Conservation (phyloP, 1,284 basidiomycete genomes). For the Acaromyces ingoldii region DNA sequence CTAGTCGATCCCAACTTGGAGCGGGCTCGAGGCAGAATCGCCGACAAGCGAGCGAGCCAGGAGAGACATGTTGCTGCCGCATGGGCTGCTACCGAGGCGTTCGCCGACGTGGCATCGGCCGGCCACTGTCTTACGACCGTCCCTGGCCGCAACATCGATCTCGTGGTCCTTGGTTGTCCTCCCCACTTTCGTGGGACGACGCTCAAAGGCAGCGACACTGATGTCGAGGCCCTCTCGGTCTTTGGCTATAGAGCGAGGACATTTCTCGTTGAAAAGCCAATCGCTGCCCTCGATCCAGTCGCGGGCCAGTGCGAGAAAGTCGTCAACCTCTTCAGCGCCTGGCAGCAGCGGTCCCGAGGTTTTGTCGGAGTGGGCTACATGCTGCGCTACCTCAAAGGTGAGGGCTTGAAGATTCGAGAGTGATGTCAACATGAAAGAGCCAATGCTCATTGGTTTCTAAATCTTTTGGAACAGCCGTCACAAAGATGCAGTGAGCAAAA, state of each 20-base stretch:
- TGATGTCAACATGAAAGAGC: too few relatives aligned
- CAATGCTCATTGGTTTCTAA: too few relatives aligned
- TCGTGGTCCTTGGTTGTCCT: conserved; percentile 23
- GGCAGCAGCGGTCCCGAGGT: conserved; percentile 3
- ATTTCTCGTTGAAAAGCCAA: conserved; percentile 43
- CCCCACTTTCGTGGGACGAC: conserved; percentile 22
- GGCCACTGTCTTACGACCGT: conserved; percentile 1
- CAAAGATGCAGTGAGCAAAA: conserved; percentile 10
- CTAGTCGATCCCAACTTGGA: conserved; percentile 31
- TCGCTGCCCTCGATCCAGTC: conserved; percentile 27
- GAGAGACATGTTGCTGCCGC: conserved; percentile 2
- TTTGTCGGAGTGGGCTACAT: conserved; percentile 35
- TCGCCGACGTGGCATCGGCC: conserved; percentile 10
- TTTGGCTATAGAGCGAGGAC: conserved; percentile 16
- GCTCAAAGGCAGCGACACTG: conserved; percentile 11
- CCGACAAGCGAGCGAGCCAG: conserved; percentile 1
- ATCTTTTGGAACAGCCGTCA: too few relatives aligned
- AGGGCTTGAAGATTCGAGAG: too few relatives aligned
- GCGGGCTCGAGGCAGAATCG: conserved; percentile 17
- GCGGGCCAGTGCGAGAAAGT: conserved; percentile 15
- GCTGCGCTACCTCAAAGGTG: conserved; percentile 25
- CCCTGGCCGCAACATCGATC: conserved; percentile 13
- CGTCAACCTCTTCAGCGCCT: conserved; percentile 11
- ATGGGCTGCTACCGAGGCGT: conserved; percentile 9
- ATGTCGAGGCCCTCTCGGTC: conserved; percentile 12